Conservation (phyloP, 2,329 filamentous ascomycete species). For the Fusarium sp. region DNA sequence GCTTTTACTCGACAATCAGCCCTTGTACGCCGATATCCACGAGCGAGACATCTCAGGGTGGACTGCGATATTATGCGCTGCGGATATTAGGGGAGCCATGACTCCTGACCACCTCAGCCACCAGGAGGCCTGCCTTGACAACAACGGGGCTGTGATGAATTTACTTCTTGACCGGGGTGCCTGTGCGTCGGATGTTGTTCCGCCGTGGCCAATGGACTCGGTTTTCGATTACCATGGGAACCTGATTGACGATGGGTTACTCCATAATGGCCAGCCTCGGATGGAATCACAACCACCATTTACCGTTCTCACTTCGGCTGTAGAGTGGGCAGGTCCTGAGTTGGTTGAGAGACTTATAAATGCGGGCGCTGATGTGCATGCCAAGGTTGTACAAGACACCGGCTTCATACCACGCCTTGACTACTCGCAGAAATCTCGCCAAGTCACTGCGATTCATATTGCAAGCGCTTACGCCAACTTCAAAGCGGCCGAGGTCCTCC, state of each 20-base stretch:
- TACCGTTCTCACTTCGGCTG: neutral
- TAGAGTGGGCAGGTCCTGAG: neutral
- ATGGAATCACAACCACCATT: rapidly evolving
- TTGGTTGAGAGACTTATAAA: conserved; percentile 8
- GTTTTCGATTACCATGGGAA: too few relatives aligned
- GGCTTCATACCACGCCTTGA: neutral
- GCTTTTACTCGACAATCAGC: conserved; percentile 4
- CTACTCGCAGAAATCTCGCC: neutral
- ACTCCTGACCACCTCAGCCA: too few relatives aligned
- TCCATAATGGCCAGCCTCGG: too few relatives aligned
- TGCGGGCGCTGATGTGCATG: neutral
- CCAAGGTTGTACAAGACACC: neutral
- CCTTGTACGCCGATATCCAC: neutral
- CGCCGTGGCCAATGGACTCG: too few relatives aligned
- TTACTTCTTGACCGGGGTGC: conserved; percentile 3
- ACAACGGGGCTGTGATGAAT: neutral
- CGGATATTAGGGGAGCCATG: too few relatives aligned
- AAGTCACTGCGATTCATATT: neutral
- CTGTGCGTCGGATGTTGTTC: neutral
- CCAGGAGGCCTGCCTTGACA: neutral
- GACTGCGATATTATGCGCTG: neutral
- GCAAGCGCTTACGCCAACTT: conserved; percentile 1
- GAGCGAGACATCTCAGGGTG: neutral
- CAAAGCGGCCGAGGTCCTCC: neutral
- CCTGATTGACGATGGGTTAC: too few relatives aligned